A percentile compares a stretch with the other conserved stretches of the same genome.
These are phyloP conservation scores for Penicillium macrosclerotiorum DNA, from an alignment of 495 filamentous ascomycete genomes.

Conservation along the genomic window DNA sequence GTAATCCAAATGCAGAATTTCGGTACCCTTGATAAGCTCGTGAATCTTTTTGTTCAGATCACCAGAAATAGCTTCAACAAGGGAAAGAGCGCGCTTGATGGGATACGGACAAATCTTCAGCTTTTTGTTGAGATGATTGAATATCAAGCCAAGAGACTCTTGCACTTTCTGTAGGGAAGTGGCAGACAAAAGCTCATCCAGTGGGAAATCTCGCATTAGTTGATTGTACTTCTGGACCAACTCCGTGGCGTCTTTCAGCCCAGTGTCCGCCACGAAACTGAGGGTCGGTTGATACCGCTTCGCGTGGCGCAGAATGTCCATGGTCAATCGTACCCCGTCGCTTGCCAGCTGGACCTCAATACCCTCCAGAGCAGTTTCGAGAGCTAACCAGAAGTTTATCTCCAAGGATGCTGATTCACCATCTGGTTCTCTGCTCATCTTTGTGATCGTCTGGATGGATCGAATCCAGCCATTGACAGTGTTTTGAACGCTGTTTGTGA, in stretches of 20 bases:
- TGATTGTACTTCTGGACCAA: constrained; percentile 98
- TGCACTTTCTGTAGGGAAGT: constrained; percentile 87
- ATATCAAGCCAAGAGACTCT: constrained; percentile 83
- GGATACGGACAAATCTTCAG: constrained; percentile 92
- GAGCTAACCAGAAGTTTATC: constrained; percentile 97
- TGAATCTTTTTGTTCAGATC: constrained; percentile 87
- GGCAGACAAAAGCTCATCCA: constrained; percentile 90
- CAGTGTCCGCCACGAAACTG: constrained; percentile 93
- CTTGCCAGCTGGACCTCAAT: constrained; percentile 85
- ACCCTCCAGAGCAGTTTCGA: constrained; percentile 85
- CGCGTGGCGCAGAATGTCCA: constrained; percentile 90
- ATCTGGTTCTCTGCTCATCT: constrained; percentile 82
- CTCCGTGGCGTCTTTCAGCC: constrained; percentile 90
- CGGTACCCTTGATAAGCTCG: constrained; percentile 75
- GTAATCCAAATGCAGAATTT: constrained; percentile 89
- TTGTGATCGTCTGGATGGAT: constrained; percentile 95
- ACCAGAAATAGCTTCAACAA: constrained; percentile 97
- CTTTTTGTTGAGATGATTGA: constrained; percentile 94
- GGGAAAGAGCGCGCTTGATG: constrained; percentile 81
- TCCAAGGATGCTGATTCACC: constrained; percentile 92
- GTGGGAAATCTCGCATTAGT: constrained; percentile 94
- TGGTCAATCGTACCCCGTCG: constrained; percentile 85
- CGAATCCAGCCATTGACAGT: constrained; percentile 97
- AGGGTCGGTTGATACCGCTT: constrained; percentile 96
- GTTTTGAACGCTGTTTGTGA: constrained; percentile 90